Conservation (phyloP, 495 filamentous ascomycete genomes). For the Cetradonia linearis region DNA sequence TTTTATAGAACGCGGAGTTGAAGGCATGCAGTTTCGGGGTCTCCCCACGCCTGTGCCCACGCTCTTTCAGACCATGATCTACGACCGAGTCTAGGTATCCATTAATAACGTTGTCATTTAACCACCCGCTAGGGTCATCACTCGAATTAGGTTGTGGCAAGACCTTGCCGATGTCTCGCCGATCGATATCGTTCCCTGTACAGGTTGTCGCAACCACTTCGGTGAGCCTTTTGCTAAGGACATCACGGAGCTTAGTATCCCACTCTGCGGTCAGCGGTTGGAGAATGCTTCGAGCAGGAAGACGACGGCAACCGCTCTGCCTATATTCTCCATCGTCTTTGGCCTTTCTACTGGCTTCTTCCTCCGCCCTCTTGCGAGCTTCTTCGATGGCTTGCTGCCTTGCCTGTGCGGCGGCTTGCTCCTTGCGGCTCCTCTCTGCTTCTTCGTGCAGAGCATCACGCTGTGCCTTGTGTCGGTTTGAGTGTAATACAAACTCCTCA, state of each 20-base stretch:
- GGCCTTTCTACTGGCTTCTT: conserved; percentile 22
- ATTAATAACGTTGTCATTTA: conserved; percentile 79
- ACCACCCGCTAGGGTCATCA: conserved; percentile 45
- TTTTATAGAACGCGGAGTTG: conserved; percentile 61
- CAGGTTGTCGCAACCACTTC: conserved; percentile 36
- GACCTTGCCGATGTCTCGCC: conserved; percentile 54
- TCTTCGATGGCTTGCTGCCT: conserved; percentile 15
- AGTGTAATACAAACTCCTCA: conserved; percentile 1
- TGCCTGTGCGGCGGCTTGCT: conserved; percentile 12
- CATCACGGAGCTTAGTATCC: conserved; percentile 31
- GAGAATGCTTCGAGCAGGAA: conserved; percentile 29
- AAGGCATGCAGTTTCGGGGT: conserved; percentile 60
- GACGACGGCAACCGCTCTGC: conserved; percentile 21
- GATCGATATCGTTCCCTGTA: conserved; percentile 46
- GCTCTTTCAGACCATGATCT: conserved; percentile 45
- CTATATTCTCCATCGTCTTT: conserved; percentile 14
- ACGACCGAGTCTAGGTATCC: conserved; percentile 52
- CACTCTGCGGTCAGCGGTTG: conserved; percentile 37
- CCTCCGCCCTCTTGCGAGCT: conserved; percentile 13
- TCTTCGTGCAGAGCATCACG: conserved; percentile 6
- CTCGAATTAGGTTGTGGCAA: conserved; percentile 19
- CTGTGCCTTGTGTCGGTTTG: neutral
- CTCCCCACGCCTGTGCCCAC: conserved; percentile 37
- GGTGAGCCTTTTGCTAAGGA: conserved; percentile 14
- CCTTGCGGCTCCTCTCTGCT: neutral